These are phyloP conservation scores for Penicilliopsis zonata DNA, from an alignment of 495 filamentous ascomycete genomes.

Conservation along the genomic window DNA sequence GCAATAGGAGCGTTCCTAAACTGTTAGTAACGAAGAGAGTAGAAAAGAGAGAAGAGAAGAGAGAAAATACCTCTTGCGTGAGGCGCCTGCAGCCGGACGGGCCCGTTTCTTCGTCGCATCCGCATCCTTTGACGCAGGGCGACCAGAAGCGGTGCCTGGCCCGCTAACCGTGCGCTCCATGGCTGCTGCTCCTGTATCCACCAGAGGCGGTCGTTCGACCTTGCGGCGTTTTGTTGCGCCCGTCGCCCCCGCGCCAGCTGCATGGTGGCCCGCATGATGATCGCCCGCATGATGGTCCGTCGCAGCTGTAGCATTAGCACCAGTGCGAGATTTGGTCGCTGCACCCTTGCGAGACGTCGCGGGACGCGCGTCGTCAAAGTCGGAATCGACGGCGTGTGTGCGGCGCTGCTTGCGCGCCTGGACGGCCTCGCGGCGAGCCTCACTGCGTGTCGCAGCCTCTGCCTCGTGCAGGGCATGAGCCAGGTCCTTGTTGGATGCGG, in stretches of 20 bases:
- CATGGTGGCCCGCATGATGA: constrained; percentile 5
- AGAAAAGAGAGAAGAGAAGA: background rate
- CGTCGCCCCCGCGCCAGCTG: constrained; percentile 5
- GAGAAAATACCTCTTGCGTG: constrained; percentile 57
- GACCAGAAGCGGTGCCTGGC: constrained; percentile 29
- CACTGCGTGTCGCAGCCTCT: constrained; percentile 68
- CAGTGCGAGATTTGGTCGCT: constrained; percentile 46
- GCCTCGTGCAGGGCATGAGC: constrained; percentile 54
- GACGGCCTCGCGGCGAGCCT: constrained; percentile 66
- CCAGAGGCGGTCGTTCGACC: constrained; percentile 48
- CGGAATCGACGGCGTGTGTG: constrained; percentile 52
- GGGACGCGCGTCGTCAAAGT: constrained; percentile 58
- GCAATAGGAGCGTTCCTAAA: no score
- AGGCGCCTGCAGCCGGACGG: constrained; percentile 44
- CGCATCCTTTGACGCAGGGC: constrained; percentile 42
- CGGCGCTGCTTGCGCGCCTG: constrained; percentile 58
- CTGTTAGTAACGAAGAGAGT: no score
- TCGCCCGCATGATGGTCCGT: no score
- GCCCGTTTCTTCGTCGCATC: constrained; percentile 60
- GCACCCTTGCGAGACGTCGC: constrained; percentile 42
- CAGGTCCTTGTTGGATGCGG: constrained; percentile 49
- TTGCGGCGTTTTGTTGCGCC: constrained; percentile 60
- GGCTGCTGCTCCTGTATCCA: constrained; percentile 37
- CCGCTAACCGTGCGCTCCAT: constrained; percentile 65
- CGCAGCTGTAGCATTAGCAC: constrained; percentile 33